Conservation (phyloP, 2,329 filamentous ascomycete species). For the Cladophialophora chaetospira region DNA sequence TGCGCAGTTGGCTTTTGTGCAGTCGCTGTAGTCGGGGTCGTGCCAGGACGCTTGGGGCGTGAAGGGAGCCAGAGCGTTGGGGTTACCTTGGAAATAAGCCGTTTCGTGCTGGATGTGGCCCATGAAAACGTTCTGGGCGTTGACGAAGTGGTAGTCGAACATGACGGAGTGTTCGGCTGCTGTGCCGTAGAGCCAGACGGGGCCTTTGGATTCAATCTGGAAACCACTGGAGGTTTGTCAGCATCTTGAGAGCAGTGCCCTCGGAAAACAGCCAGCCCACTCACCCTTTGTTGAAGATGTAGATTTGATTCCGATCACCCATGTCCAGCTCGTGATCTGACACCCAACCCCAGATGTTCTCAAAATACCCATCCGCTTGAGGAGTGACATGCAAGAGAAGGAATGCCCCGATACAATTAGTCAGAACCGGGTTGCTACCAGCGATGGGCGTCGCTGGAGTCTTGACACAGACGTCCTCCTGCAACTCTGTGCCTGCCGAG, state of each 20-base stretch:
- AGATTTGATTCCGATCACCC: slow-evolving; percentile 59
- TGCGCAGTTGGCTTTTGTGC: slow-evolving; percentile 40
- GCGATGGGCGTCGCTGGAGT: slow-evolving; percentile 35
- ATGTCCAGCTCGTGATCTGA: slow-evolving; percentile 40
- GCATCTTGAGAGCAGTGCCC: background rate
- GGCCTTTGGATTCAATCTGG: slow-evolving; percentile 41
- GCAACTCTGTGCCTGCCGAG: slow-evolving; percentile 39
- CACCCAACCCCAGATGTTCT: slow-evolving; percentile 40
- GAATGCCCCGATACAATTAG: slow-evolving; percentile 38
- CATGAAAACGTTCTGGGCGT: slow-evolving; percentile 63
- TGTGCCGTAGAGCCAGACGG: slow-evolving; percentile 65
- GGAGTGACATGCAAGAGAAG: slow-evolving; percentile 66
- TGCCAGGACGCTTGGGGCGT: slow-evolving; percentile 44
- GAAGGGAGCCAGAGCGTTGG: slow-evolving; percentile 62
- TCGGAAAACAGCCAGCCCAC: slow-evolving; percentile 34
- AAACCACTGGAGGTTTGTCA: slow-evolving; percentile 39
- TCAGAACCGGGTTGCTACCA: slow-evolving; percentile 32
- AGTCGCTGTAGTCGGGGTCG: slow-evolving; percentile 56
- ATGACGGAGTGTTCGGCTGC: slow-evolving; percentile 66
- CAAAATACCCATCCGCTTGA: slow-evolving; percentile 48
- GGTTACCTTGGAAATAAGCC: slow-evolving; percentile 70
- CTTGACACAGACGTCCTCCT: slow-evolving; percentile 38
- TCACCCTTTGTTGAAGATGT: slow-evolving; percentile 57
- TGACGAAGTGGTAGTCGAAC: slow-evolving; percentile 70
- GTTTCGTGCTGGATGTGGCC: slow-evolving; percentile 70